These are phyloP conservation scores for Aspergillus fructus DNA, from an alignment of 2,329 filamentous ascomycete species.

Conservation along the genomic window DNA sequence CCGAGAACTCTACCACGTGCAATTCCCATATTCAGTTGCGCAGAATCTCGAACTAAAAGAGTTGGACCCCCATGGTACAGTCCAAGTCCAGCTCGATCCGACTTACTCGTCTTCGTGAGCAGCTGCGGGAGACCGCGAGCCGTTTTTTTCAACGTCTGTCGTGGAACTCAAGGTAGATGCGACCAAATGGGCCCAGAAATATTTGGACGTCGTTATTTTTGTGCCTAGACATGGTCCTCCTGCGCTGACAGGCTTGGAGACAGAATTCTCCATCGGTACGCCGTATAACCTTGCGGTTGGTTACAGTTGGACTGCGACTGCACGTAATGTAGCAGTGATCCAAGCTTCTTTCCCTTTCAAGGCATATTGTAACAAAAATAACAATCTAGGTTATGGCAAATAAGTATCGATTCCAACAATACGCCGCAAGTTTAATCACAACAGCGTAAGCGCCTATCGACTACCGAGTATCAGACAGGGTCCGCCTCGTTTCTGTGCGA, in stretches of 20 bases:
- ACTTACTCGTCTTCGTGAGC: conserved; percentile 14
- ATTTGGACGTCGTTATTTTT: background rate
- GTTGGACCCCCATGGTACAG: conserved; percentile 6
- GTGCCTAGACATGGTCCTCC: background rate
- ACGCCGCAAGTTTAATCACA: conserved; percentile 2
- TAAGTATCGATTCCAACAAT: background rate
- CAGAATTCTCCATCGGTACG: background rate
- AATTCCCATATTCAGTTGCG: conserved; percentile 11
- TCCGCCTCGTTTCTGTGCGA: background rate
- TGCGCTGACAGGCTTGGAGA: background rate
- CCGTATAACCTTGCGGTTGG: background rate
- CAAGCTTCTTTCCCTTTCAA: background rate
- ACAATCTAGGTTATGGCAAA: background rate
- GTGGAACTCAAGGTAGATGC: conserved; percentile 28
- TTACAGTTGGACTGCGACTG: conserved; percentile 10
- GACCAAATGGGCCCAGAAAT: conserved; percentile 5
- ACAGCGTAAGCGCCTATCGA: background rate
- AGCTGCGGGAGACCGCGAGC: conserved; percentile 32
- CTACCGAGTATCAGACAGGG: background rate
- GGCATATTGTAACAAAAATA: background rate
- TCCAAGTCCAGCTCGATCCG: background rate
- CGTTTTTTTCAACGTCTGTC: conserved; percentile 35
- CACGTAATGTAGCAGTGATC: conserved; percentile 2
- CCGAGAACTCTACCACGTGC: conserved; percentile 19
- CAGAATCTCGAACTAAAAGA: background rate